Evolutionary conservation across 352 stramenopile species (phyloP), one percentile per base, ranked within the genome.

Genomic region (Phytophthora nicotianae): DNA sequence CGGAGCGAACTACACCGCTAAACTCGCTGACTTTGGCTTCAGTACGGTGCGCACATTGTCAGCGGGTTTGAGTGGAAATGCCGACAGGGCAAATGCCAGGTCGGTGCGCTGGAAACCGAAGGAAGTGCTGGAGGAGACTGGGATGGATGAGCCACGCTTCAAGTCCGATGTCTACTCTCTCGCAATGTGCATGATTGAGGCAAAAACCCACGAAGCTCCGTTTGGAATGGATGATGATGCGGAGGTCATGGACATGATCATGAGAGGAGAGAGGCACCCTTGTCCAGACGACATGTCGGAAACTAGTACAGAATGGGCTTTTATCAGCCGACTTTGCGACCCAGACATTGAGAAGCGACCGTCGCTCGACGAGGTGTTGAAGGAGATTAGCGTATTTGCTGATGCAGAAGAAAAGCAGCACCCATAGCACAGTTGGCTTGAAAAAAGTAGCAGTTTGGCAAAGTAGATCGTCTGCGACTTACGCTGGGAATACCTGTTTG

Each of bases 111-210:
- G 52, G 52, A 51, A 43, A 16, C 13, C 14, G 17, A 61, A 65
- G 21, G 71, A 79, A 40, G 40, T 63, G 7, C 42, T 75, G 24
- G 19, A 58, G 13, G 26, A 58, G 19, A 32, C 33, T 2, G 61
- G 49, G 0, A 38, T 29, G 19, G 58, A 66, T 20, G 29, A 38
- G 20, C 52, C 52, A 21, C 29, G 27, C 20, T 61, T 40, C 32
- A 42, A 43, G 6, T 61, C 53, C 0, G 53, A 61, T 17, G 41
- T 61, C 9, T 61, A 54, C 21, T 61, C 53, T 2, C 33, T 61
- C 0, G 42, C 40, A 3, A 54, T 61, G 42, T 54, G 42, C 27
- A 61, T 61, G 29, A 61, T 61, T n/a, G 42, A 54, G 3, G 53
- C 42, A 6, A 35, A 35, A 9, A 35, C 2, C 29, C 29, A 35